phyloP scores from a whole-genome alignment of 1,139 yeast genomes.

The Zygoascus sp. region DNA sequence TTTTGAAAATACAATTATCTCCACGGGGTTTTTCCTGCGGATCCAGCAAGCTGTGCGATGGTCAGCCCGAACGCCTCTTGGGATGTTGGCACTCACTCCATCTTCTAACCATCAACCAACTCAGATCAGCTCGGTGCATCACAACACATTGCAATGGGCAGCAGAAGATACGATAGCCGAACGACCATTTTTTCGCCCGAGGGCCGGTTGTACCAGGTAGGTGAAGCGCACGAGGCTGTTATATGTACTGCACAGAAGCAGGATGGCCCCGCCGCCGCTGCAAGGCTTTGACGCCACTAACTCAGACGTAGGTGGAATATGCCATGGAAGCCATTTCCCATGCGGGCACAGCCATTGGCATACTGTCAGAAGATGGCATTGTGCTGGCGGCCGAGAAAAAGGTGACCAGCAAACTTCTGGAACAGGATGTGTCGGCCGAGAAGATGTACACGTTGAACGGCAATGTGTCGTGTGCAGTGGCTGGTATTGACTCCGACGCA shows the following conservation, averaged over 20 bases:
- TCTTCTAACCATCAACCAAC: background rate
- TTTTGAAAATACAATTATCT: too few relatives aligned
- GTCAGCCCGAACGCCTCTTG: too few relatives aligned
- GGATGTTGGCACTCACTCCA: background rate
- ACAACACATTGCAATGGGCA: slow-evolving; percentile 41
- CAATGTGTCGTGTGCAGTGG: slow-evolving; percentile 83
- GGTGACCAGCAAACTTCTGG: slow-evolving; percentile 84
- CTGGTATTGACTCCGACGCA: slow-evolving; percentile 98
- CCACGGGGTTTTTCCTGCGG: too few relatives aligned
- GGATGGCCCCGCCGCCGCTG: too few relatives aligned
- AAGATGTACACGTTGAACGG: slow-evolving; percentile 82
- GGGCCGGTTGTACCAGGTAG: slow-evolving; percentile 86
- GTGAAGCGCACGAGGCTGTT: slow-evolving; percentile 20
- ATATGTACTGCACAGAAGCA: background rate
- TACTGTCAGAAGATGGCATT: slow-evolving; percentile 86
- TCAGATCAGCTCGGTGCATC: background rate
- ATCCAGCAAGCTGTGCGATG: too few relatives aligned
- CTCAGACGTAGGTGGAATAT: slow-evolving; percentile 67
- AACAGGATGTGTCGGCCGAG: slow-evolving; percentile 91
- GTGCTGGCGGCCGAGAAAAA: slow-evolving; percentile 96
- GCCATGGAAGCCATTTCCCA: slow-evolving; percentile 97
- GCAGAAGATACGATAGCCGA: slow-evolving; percentile 91
- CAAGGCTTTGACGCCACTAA: slow-evolving; percentile 10
- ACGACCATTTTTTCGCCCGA: slow-evolving; percentile 98
- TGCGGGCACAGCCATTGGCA: slow-evolving; percentile 97